Evolutionary conservation across 306 rosid genomes (phyloP), one percentile per base, ranked within the genome.

Genomic region (Dalbergia oliveri): DNA sequence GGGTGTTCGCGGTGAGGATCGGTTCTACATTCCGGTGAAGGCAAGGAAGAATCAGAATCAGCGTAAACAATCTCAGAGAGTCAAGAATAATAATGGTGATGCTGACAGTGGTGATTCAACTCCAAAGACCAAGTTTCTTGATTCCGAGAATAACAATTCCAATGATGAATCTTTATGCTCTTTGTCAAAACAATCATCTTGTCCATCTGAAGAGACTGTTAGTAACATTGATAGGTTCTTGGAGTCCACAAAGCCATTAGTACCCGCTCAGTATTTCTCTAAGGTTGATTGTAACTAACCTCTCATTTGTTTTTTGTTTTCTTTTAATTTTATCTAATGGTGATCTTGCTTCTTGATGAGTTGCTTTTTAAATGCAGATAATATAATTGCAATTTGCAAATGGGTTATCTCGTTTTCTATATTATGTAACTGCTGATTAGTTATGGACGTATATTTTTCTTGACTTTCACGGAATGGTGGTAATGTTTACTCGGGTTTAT

Each of bases 201-300:
- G 79, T 69, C 75, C 79, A 4, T 60, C 84, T 57, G 61, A 75
- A 26, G 77, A 69, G 77, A 84, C 94, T 75, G 66, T 53, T 72
- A 84, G 82, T 74, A 93, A 94, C 68, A 82, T 94, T 51, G 94
- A 95, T 76, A 87, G 93, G 82, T 90, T 95, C 71, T 72, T 95
- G 88, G 85, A 91, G 71, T 87, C 92, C 41, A 95, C 91, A 4
- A 86, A 77, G 45, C 97, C 94, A 53, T 85, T 80, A 49, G 91
- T 95, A 34, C 89, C 91, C 0, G 99, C 92, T 66, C 99, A 88
- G 82, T 89, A 83, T 83, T 85, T 93, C 65, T 91, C 99, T 2
- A 88, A 93, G 99, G 99, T 82, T 82, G 72, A 70, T 76, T 44
- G 9, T 8, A 60, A 9, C 47, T 47, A 64, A 13, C 31, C 6